Percentiles rank a stretch among this genome's conserved stretches.
Conservation (phyloP, 345 rosid species). For the Limnanthes douglasii region DNA sequence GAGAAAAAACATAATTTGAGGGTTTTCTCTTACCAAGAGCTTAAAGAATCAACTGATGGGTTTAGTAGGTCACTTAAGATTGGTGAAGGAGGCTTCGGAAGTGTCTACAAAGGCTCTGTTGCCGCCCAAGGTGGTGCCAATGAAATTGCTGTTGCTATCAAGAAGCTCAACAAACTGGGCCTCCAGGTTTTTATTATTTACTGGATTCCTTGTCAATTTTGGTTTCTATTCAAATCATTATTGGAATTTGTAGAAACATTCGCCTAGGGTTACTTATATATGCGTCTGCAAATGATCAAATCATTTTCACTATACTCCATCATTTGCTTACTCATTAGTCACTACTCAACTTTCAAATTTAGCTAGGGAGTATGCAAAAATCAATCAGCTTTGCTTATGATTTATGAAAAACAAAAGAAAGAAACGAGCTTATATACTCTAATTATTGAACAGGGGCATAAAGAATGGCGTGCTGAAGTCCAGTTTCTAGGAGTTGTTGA, state of each 20-base stretch:
- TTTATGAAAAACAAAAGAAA: too few relatives aligned
- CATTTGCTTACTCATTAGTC: too few relatives aligned
- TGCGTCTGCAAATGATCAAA: too few relatives aligned
- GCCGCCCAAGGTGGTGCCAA: conserved; percentile 11
- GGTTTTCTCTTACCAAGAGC: conserved; percentile 52
- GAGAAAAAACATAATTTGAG: conserved; percentile 43
- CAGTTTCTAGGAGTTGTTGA: conserved; percentile 65
- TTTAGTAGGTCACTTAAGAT: conserved; percentile 54
- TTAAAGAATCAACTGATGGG: conserved; percentile 51
- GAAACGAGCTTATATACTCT: too few relatives aligned
- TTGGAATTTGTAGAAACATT: too few relatives aligned
- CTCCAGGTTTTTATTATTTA: conserved; percentile 42
- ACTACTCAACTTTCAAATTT: too few relatives aligned
- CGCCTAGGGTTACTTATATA: too few relatives aligned
- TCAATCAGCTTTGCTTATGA: too few relatives aligned
- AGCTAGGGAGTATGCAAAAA: too few relatives aligned
- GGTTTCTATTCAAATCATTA: too few relatives aligned
- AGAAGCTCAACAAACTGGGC: conserved; percentile 67
- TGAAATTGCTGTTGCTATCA: conserved; percentile 49
- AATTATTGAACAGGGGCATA: conserved; percentile 57
- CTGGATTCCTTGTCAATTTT: too few relatives aligned
- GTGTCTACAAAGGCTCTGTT: conserved; percentile 71
- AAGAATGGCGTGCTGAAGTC: conserved; percentile 88
- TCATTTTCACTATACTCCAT: too few relatives aligned
- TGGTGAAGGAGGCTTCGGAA: conserved; percentile 98